Base-by-base conservation (phyloP, 768 basidiomycete genomes). In the Brasilioporus rufonigricans region DNA sequence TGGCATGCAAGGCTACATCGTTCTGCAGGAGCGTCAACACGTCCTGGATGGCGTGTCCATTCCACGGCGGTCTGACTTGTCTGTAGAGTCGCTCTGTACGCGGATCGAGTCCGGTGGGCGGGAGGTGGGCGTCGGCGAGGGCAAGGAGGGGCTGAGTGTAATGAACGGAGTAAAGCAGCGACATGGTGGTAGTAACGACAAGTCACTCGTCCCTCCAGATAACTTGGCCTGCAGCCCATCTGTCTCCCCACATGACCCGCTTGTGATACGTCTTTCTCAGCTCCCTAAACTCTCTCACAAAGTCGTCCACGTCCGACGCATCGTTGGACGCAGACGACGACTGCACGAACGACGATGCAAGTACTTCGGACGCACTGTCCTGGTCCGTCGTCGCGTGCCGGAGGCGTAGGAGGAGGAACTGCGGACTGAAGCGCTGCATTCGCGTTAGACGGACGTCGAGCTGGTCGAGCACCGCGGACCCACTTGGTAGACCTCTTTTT, bases 191-290 rank as follows among this genome's bases (percentile, higher is more conserved):
- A 19, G 52, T 63, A 44, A 27, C n/a, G 31, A 27, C 55, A 41
- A 57, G 38, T 55, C 38, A 67, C 23, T 87, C 80, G 48, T 92
- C 89, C 59, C 85, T 78, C 93, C 94, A 97, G 27, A 80, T 78
- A 8, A 98, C 93, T 61, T 92, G 86, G 2, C 91, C 91, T 32
- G 81, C 79, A 1, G 84, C 77, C 93, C 95, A 98, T 61, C 87
- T 78, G 66, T 93, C 90, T 18, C 85, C 83, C 90, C 92, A 97
- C 67, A 96, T 86, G 2, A 85, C 86, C 18, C 95, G 79, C 72
- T 96, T 97, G 70, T 98, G 95, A 71, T 93, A 98, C n/a, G 80
- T 78, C 73, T 92, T 95, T 60, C 96, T 75, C 38, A 85, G 69
- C 48, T 93, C 92, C 65, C 87, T 91, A 74, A 95, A 97, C 61